These are phyloP conservation scores for Boletus rubroflammeus DNA, from an alignment of 768 basidiomycete genomes.

Conservation along the genomic window DNA sequence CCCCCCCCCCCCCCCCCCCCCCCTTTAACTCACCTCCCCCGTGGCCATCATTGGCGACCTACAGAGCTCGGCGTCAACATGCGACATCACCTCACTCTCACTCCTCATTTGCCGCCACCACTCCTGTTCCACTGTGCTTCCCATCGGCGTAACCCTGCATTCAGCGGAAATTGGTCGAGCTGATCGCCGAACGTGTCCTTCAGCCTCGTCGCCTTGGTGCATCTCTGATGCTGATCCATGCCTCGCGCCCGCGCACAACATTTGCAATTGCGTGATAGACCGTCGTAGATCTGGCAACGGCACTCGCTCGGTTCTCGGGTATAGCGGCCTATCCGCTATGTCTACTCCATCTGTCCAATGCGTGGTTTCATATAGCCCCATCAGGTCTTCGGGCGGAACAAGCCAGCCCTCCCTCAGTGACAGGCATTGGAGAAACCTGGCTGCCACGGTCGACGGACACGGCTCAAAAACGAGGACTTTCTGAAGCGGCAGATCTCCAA, in stretches of 20 bases:
- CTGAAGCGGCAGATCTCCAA: conserved; percentile 74
- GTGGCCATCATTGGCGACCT: conserved; percentile 32
- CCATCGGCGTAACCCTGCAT: conserved; percentile 21
- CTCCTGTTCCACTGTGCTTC: conserved; percentile 15
- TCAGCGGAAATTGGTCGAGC: conserved; percentile 32
- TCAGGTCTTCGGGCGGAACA: conserved; percentile 41
- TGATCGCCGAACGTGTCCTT: conserved; percentile 29
- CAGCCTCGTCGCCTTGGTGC: conserved; percentile 29
- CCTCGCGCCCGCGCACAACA: conserved; percentile 38
- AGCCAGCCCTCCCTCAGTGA: conserved; percentile 53
- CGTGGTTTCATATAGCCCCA: conserved; percentile 43
- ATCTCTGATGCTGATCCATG: conserved; percentile 31
- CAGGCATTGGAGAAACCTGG: conserved; percentile 66
- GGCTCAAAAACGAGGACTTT: conserved; percentile 61
- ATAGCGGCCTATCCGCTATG: conserved; percentile 35
- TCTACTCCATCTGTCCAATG: conserved; percentile 21
- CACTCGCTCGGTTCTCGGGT: conserved; percentile 30
- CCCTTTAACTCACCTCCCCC: conserved; percentile 41
- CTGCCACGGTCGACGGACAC: conserved; percentile 50
- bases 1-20: too few species aligned
- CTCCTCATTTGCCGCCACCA: conserved; percentile 28
- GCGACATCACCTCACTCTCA: conserved; percentile 49
- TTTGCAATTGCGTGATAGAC: conserved; percentile 61
- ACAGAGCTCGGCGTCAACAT: conserved; percentile 49
- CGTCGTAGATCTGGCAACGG: conserved; percentile 57